phyloP scores from a whole-genome alignment of 2,329 filamentous ascomycete genomes.

The Sphaerulina musiva region DNA sequence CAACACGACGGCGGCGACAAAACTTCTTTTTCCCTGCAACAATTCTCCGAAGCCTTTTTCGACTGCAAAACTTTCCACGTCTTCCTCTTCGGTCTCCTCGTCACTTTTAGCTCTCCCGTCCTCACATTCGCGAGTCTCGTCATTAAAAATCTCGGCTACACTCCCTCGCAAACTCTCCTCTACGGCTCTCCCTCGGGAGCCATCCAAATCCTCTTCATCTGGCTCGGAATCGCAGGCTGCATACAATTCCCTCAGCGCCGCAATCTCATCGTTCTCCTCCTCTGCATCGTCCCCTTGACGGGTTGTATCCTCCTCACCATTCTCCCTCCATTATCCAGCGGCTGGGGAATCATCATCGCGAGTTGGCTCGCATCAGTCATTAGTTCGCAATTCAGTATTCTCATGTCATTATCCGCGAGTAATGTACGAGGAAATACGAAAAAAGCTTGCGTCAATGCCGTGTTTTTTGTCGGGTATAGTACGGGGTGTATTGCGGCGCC shows the following conservation, averaged over 20 bases:
- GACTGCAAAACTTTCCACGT: conserved; percentile 44
- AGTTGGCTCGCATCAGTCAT: conserved; percentile 46
- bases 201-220: conserved; percentile 43
- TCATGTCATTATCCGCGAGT: conserved; percentile 42
- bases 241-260: conserved; percentile 37
- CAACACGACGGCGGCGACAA: conserved; percentile 40
- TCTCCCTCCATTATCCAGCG: conserved; percentile 34
- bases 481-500: conserved; percentile 43
- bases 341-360: conserved; percentile 46
- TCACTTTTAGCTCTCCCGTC: conserved; percentile 44
- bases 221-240: conserved; percentile 41
- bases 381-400: conserved; percentile 38
- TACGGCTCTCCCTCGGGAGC: conserved; percentile 46
- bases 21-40: conserved; percentile 40
- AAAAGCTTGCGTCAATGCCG: conserved; percentile 41
- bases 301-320: conserved; percentile 43
- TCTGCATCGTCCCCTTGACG: conserved; percentile 41
- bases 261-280: conserved; percentile 36
- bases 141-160: conserved; percentile 44
- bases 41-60: conserved; percentile 41
- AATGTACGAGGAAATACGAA: conserved; percentile 51
- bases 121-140: conserved; percentile 47
- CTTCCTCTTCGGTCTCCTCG: conserved; percentile 43
- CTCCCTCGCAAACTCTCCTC: conserved; percentile 42
- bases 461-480: conserved; percentile 49